Conservation (phyloP, 2,329 filamentous ascomycete genomes). For the Talaromyces funiculosus region DNA sequence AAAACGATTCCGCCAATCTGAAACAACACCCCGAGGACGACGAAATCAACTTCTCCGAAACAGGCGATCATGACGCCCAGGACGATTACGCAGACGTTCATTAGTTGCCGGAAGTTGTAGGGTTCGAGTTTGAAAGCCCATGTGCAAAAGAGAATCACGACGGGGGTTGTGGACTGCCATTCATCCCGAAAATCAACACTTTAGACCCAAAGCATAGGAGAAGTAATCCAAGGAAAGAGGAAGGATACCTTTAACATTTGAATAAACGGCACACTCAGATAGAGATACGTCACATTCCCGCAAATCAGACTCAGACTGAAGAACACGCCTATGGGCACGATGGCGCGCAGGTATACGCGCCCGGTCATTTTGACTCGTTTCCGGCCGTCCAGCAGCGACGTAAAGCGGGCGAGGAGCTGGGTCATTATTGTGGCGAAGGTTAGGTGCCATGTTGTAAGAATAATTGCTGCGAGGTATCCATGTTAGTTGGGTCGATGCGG, state of each 20-base stretch:
- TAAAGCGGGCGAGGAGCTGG: slow-evolving; percentile 85
- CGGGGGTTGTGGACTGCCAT: slow-evolving; percentile 78
- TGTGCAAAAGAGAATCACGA: slow-evolving; percentile 81
- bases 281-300: slow-evolving; percentile 91
- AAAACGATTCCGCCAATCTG: slow-evolving; percentile 72
- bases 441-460: slow-evolving; percentile 94
- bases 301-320: slow-evolving; percentile 96
- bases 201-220: no score
- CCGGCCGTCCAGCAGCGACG: slow-evolving; percentile 81
- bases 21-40: slow-evolving; percentile 56
- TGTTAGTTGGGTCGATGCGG: neutral
- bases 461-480: slow-evolving; percentile 34
- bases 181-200: slow-evolving; percentile 14
- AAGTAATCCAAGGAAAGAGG: no score
- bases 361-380: slow-evolving; percentile 97
- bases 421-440: slow-evolving; percentile 90
- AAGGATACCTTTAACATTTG: slow-evolving; percentile 87
- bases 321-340: slow-evolving; percentile 90
- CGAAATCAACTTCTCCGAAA: slow-evolving; percentile 91
- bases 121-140: slow-evolving; percentile 82
- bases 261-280: slow-evolving; percentile 92
- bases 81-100: slow-evolving; percentile 92
- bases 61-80: slow-evolving; percentile 92
- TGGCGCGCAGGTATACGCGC: slow-evolving; percentile 83
- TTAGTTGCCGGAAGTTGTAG: slow-evolving; percentile 76